phyloP scores from a whole-genome alignment of 2,329 filamentous ascomycete species.

The Colletotrichum lupini region DNA sequence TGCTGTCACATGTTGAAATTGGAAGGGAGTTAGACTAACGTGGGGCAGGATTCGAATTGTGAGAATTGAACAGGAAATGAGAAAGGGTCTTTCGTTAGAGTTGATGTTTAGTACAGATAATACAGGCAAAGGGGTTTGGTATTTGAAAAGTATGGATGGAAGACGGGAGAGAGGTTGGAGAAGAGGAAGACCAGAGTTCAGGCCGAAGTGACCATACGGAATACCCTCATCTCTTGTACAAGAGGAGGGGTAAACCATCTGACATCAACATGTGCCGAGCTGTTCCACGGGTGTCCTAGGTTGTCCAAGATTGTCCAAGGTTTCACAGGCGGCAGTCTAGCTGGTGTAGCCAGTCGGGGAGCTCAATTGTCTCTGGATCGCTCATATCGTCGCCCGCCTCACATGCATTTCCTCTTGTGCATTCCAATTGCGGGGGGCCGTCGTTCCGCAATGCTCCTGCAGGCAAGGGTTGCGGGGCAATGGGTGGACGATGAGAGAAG shows the following conservation, averaged over 20 bases:
- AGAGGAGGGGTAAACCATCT: conserved; percentile 30
- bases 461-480: conserved; percentile 24
- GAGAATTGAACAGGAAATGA: background rate
- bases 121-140: background rate
- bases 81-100: background rate
- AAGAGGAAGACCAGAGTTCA: background rate
- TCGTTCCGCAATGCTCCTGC: background rate
- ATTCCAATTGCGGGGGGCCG: conserved; percentile 29
- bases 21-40: conserved; percentile 10
- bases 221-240: conserved; percentile 25
- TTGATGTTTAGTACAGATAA: background rate
- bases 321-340: conserved; percentile 19
- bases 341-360: conserved; percentile 10
- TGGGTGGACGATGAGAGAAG: background rate
- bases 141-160: background rate
- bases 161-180: background rate
- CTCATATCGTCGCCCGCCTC: conserved; percentile 22
- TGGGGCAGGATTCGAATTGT: conserved; percentile 15
- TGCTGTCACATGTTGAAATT: conserved; percentile 19
- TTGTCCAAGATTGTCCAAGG: conserved; percentile 29
- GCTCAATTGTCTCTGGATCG: conserved; percentile 20
- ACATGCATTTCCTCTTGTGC: conserved; percentile 29
- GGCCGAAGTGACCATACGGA: background rate
- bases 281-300: conserved; percentile 24
- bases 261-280: conserved; percentile 34